Base-by-base conservation (phyloP, 495 filamentous ascomycete species). In the Astrothelium subdiscretum region DNA sequence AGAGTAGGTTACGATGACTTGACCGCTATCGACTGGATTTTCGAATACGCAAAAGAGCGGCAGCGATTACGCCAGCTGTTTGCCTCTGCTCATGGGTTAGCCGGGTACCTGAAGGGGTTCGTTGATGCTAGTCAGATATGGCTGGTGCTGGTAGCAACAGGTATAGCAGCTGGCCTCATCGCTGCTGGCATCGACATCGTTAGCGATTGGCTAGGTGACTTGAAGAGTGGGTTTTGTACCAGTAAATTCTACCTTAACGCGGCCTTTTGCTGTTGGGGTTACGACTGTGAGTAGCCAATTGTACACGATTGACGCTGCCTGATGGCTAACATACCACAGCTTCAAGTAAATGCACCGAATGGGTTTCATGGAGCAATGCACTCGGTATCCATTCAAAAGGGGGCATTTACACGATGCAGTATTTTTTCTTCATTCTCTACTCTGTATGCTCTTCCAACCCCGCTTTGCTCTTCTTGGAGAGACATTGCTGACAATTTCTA, bases 21-120 rank as follows among this genome's bases (percentile, higher is more conserved):
- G 69, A 97, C 95, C 15, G 94, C 95, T 15, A 98, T 98, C 73
- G 94, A 98, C 76, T 98, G 94, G 94, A 97, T 97, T 67, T 97
- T 96, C 70, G 94, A 98, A 74, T 96, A 98, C 72, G 94, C 91
- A 27, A 97, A 97, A 73, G 94, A 98, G 74, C 82, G 94, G 20
- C 90, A 96, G 72, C 83, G 94, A 44, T 81, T 94, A 66, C 81
- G 90, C 10, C 77, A 88, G 18, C 78, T 98, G 11, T 85, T 83
- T 59, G 83, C 85, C 2, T 85, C 78, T 63, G 80, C 87, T 10
- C 82, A 84, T 31, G 88, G 90, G 2, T 61, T 96, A 15, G 63
- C 92, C 24, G 91, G 91, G 27, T 85, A 92, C 70, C 65, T 83
- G 31, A 83, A 81, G 57, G 85, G 86, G 60, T 68, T 94, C 8